phyloP scores from a whole-genome alignment of 345 rosid genomes.

The Populus ilicifolia region DNA sequence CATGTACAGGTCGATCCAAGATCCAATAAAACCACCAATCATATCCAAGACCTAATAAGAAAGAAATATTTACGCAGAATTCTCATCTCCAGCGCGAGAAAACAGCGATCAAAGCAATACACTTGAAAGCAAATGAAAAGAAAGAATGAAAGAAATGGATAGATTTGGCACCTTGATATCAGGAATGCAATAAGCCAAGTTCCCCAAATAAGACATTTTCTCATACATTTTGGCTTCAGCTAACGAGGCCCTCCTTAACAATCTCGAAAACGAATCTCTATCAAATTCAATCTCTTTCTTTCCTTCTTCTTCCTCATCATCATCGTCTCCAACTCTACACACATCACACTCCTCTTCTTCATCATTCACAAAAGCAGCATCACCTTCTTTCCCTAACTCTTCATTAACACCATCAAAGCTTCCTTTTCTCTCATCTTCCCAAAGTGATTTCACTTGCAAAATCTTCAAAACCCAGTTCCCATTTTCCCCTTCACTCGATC shows the following conservation, averaged over 20 bases:
- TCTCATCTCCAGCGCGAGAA: neutral
- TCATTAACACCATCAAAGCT: slow-evolving; percentile 19
- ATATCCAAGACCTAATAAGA: neutral
- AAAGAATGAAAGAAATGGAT: neutral
- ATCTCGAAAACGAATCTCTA: slow-evolving; percentile 60
- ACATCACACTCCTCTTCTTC: slow-evolving; percentile 47
- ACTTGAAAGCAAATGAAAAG: neutral
- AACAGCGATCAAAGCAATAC: neutral
- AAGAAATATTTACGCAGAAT: no score
- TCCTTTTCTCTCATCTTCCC: slow-evolving; percentile 41
- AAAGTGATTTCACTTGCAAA: slow-evolving; percentile 63
- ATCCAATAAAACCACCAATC: neutral
- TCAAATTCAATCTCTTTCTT: slow-evolving; percentile 43
- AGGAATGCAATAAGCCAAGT: slow-evolving; percentile 72
- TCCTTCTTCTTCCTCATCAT: slow-evolving; percentile 15
- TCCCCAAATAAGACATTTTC: slow-evolving; percentile 73
- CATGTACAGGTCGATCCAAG: neutral
- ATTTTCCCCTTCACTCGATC: slow-evolving; percentile 30
- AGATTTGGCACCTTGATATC: slow-evolving; percentile 50
- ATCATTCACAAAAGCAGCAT: neutral
- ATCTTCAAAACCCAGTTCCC: slow-evolving; percentile 90
- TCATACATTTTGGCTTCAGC: slow-evolving; percentile 71
- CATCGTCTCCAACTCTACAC: slow-evolving; percentile 43
- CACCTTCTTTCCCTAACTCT: slow-evolving; percentile 7
- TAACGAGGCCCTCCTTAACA: slow-evolving; percentile 63